These are phyloP conservation scores for Acer saccharum DNA, from an alignment of 345 rosid species.

Conservation along the genomic window DNA sequence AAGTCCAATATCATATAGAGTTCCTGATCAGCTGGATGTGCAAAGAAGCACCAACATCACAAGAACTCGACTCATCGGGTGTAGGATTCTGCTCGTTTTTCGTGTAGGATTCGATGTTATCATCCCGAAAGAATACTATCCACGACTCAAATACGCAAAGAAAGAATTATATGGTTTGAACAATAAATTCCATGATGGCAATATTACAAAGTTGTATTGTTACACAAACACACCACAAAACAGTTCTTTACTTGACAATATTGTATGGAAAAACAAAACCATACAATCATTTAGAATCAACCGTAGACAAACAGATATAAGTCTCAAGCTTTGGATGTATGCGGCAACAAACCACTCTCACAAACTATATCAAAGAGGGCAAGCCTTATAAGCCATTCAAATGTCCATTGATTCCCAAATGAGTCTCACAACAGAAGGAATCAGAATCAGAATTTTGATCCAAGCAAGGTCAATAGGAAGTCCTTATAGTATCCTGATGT, in stretches of 20 bases:
- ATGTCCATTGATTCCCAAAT: background rate
- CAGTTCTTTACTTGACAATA: background rate
- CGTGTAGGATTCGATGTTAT: no score
- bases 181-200: background rate
- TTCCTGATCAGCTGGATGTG: no score
- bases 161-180: no score
- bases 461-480: conserved; percentile 76
- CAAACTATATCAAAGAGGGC: background rate
- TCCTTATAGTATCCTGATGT: conserved; percentile 73
- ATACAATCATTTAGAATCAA: background rate
- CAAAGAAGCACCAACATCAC: no score
- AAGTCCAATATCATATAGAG: no score
- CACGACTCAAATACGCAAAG: no score
- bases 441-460: conserved; percentile 55
- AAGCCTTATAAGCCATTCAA: background rate
- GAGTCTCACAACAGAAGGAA: conserved; percentile 8
- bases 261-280: background rate
- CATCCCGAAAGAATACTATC: no score
- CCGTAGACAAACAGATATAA: background rate
- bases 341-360: background rate
- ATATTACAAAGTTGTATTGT: background rate
- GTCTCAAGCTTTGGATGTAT: background rate
- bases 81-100: no score
- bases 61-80: no score
- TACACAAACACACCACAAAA: no score